Conservation (phyloP, 2,329 filamentous ascomycete species). For the Emmonsia crescens region DNA sequence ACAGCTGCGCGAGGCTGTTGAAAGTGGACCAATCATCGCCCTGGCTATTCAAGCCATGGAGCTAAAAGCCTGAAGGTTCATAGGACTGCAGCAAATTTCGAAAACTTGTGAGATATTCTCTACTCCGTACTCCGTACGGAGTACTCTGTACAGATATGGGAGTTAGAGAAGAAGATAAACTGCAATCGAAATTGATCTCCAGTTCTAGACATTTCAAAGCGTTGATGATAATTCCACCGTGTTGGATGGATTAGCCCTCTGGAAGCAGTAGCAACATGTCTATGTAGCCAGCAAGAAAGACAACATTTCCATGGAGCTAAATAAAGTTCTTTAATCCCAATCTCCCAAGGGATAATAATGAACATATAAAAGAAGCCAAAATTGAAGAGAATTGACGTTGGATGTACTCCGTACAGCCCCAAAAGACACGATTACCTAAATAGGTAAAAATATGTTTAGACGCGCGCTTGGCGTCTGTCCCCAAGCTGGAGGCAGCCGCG, state of each 20-base stretch:
- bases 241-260: too few relatives aligned
- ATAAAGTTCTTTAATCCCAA: not conserved
- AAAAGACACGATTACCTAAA: not conserved
- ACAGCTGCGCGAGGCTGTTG: not conserved
- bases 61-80: not conserved
- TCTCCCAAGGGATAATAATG: not conserved
- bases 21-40: not conserved
- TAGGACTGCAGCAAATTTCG: not conserved
- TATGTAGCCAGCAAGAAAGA: not conserved
- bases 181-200: not conserved
- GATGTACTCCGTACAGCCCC: too few relatives aligned
- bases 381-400: not conserved
- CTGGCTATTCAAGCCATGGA: not conserved
- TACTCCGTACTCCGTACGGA: too few relatives aligned
- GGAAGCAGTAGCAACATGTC: too few relatives aligned
- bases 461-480: slow-evolving; percentile 7
- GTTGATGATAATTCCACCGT: not conserved
- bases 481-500: slow-evolving; percentile 11
- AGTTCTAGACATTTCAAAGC: not conserved
- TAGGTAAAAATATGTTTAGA: not conserved
- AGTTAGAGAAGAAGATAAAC: not conserved
- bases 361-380: not conserved
- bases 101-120: too few relatives aligned
- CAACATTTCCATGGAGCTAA: not conserved
- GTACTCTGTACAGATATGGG: not conserved